A percentile compares a stretch with the other conserved stretches of the same genome.
These are phyloP conservation scores for Vicia villosa DNA, from an alignment of 306 rosid species.

Conservation along the genomic window DNA sequence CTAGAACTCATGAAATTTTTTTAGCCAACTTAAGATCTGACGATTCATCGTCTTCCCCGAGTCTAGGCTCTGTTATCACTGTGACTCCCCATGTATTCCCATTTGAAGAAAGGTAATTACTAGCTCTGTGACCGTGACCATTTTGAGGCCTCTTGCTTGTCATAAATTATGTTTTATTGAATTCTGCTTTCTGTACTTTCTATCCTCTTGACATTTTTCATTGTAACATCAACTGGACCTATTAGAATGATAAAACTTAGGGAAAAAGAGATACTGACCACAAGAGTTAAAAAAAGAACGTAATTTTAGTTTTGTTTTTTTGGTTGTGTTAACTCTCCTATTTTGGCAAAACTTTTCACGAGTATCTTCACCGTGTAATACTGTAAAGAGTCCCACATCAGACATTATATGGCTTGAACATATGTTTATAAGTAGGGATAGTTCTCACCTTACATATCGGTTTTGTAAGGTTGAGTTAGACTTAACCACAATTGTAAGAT, in stretches of 20 bases:
- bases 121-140: constrained; percentile 35
- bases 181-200: constrained; percentile 22
- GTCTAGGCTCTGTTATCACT: constrained; percentile 72
- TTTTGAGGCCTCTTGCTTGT: constrained; percentile 28
- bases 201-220: constrained; percentile 27
- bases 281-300: constrained; percentile 11
- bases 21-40: constrained; percentile 63
- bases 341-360: background rate
- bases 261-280: constrained; percentile 23
- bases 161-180: constrained; percentile 23
- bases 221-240: constrained; percentile 9
- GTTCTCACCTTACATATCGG: no score
- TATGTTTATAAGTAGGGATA: no score
- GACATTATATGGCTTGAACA: no score
- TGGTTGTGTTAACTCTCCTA: constrained; percentile 10
- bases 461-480: no score
- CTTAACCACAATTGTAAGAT: no score
- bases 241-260: constrained; percentile 24
- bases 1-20: constrained; percentile 85
- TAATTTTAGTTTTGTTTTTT: constrained; percentile 22
- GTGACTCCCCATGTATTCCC: constrained; percentile 87
- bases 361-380: constrained; percentile 7
- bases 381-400: no score
- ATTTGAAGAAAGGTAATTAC: constrained; percentile 83
- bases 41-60: constrained; percentile 54